Conservation (phyloP, 2,329 filamentous ascomycete species). For the Aspergillus tanneri region DNA sequence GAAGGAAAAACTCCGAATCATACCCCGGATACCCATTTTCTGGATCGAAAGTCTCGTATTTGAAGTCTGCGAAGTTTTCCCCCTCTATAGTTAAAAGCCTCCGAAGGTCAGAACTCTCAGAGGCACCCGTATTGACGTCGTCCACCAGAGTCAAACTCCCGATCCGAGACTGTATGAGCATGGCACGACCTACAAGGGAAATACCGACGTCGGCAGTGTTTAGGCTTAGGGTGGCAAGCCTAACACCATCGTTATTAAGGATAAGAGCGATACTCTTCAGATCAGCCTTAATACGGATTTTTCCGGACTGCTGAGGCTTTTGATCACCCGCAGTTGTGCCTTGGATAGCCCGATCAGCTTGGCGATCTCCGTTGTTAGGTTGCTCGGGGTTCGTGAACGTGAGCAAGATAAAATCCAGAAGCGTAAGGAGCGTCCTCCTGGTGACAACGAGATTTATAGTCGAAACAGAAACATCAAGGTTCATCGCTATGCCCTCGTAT, state of each 20-base stretch:
- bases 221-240: slow-evolving; percentile 86
- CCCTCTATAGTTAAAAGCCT: slow-evolving; percentile 93
- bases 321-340: slow-evolving; percentile 28
- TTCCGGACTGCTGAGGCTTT: slow-evolving; percentile 54
- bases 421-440: slow-evolving; percentile 82
- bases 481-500: slow-evolving; percentile 91
- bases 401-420: slow-evolving; percentile 88
- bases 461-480: slow-evolving; percentile 84
- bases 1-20: slow-evolving; percentile 84
- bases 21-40: slow-evolving; percentile 85
- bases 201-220: slow-evolving; percentile 90
- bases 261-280: slow-evolving; percentile 91
- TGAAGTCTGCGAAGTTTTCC: slow-evolving; percentile 92
- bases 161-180: slow-evolving; percentile 82
- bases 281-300: slow-evolving; percentile 90
- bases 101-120: slow-evolving; percentile 75
- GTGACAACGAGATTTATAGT: slow-evolving; percentile 97
- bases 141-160: slow-evolving; percentile 88
- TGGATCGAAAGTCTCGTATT: slow-evolving; percentile 91
- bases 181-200: slow-evolving; percentile 79
- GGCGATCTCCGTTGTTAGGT: slow-evolving; percentile 37
- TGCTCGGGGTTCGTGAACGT: slow-evolving; percentile 75
- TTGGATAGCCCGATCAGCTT: slow-evolving; percentile 31
- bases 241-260: slow-evolving; percentile 95
- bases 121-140: slow-evolving; percentile 87